Conservation (phyloP, 805 yeast genomes). For the Soucietia sequanensis region DNA sequence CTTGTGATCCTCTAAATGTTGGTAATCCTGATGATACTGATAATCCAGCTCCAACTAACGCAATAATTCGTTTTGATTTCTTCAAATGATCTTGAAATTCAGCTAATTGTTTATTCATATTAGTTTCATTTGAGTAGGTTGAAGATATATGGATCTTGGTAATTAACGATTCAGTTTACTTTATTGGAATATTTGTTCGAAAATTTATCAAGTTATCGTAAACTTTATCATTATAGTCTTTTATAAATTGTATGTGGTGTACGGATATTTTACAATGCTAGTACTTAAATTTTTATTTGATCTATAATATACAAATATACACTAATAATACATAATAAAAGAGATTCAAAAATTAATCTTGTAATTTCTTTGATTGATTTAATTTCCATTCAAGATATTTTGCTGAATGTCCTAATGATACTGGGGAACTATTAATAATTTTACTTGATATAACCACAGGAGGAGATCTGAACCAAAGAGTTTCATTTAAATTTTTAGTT, state of each 20-base stretch:
- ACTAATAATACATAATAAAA: no score
- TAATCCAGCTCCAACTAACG: constrained; percentile 80
- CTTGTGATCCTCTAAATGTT: constrained; percentile 69
- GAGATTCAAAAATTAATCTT: no score
- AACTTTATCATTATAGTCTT: no score
- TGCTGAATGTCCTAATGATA: constrained; percentile 68
- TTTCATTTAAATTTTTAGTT: constrained; percentile 11
- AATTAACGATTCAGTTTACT: no score
- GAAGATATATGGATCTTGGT: no score
- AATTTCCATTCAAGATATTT: constrained; percentile 58
- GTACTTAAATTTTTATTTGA: no score
- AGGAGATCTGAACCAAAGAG: constrained; percentile 70
- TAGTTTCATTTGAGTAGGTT: no score
- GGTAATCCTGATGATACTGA: constrained; percentile 76
- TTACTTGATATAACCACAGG: constrained; percentile 40
- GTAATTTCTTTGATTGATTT: constrained; percentile 1
- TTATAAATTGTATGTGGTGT: no score
- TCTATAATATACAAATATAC: no score
- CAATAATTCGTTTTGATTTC: constrained; percentile 50
- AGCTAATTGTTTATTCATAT: constrained; percentile 22
- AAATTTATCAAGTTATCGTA: no score
- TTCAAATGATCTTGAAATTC: constrained; percentile 53
- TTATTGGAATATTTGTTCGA: no score
- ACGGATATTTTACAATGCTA: no score
- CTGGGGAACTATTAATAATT: constrained; percentile 13